Conservation (phyloP, 2,329 filamentous ascomycete species). For the Pseudonectria foliicola region DNA sequence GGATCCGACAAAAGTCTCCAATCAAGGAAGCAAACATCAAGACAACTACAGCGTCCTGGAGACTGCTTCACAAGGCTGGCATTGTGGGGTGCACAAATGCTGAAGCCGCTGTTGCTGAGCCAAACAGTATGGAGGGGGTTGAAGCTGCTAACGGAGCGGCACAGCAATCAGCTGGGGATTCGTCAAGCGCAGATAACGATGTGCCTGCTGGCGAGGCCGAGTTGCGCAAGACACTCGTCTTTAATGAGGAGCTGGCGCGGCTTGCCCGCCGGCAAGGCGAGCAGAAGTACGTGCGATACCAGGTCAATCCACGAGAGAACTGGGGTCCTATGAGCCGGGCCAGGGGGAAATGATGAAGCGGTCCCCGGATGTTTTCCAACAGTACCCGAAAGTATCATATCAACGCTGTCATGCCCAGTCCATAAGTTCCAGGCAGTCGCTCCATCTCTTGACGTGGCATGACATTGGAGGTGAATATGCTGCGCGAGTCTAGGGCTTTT, state of each 20-base stretch:
- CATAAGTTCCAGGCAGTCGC: too few species aligned
- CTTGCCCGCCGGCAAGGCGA: conserved; percentile 61
- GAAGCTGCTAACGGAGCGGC: conserved; percentile 10
- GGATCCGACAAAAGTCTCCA: conserved; percentile 73
- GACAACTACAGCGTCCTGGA: conserved; percentile 62
- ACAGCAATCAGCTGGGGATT: conserved; percentile 9
- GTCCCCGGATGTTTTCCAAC: conserved; percentile 3
- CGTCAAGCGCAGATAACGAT: conserved; percentile 14
- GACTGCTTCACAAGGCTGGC: conserved; percentile 47
- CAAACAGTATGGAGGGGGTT: conserved; percentile 32
- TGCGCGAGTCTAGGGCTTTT: too few species aligned
- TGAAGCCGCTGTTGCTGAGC: conserved; percentile 11
- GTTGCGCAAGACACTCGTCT: conserved; percentile 55
- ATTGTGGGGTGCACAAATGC: conserved; percentile 29
- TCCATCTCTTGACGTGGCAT: too few species aligned
- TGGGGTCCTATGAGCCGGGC: conserved; percentile 79
- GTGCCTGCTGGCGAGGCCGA: conserved; percentile 23
- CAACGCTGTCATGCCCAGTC: too few species aligned
- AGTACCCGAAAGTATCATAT: too few species aligned
- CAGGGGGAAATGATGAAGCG: conserved; percentile 48
- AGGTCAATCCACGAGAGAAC: conserved; percentile 81
- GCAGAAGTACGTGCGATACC: conserved; percentile 75
- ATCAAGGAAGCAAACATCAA: conserved; percentile 67
- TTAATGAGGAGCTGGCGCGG: conserved; percentile 70
- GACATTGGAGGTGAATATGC: too few species aligned